Base-by-base conservation (phyloP, 306 rosid genomes). In the Dicorynia guianensis region DNA sequence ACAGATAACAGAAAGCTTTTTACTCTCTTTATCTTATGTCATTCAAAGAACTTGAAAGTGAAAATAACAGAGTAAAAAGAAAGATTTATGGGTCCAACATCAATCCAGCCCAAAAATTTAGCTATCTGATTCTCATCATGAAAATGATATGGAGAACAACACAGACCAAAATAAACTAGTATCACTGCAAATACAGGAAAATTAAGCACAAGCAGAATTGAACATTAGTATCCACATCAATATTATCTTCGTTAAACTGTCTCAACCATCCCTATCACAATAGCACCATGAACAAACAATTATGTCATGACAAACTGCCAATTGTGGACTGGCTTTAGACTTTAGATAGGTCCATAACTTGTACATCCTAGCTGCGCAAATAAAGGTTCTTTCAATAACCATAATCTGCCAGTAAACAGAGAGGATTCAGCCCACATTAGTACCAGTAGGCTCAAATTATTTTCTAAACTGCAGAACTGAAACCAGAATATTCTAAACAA, bases 231-330 rank as follows among this genome's bases (percentile, higher is more conserved):
- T 70, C 50, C n/a, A 44, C 49, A 60, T 25, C 56, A 42, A 53
- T 38, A 34, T 78, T 55, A 40, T 78, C 64, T 49, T 71, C 67
- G 40, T 71, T 69, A 44, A 71, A 78, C 35, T 42, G 62, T 54
- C 72, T 64, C 56, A 40, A 20, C 12, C 71, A 75, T 74, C 63
- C 71, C 63, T 8, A 38, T 74, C 53, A 50, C 49, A 39, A 11
- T 69, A 35, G 44, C 36, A 69, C 64, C 70, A 46, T 9, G 11
- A 35, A 61, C 6, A 56, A 9, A 54, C 20, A 59, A 49, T 67
- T 47, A 67, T 57, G 20, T 61, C 17, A 15, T 44, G 6, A 46
- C 46, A 47, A 34, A 36, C 15, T 44, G 33, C 20, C n/a, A 18
- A 49, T 77, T 35, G 55, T 60, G 60, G 63, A n/a, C 57, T 25